A percentile compares a stretch with the other conserved stretches of the same genome.
Conservation (phyloP, 2,329 filamentous ascomycete species). For the Alternaria arbusti region DNA sequence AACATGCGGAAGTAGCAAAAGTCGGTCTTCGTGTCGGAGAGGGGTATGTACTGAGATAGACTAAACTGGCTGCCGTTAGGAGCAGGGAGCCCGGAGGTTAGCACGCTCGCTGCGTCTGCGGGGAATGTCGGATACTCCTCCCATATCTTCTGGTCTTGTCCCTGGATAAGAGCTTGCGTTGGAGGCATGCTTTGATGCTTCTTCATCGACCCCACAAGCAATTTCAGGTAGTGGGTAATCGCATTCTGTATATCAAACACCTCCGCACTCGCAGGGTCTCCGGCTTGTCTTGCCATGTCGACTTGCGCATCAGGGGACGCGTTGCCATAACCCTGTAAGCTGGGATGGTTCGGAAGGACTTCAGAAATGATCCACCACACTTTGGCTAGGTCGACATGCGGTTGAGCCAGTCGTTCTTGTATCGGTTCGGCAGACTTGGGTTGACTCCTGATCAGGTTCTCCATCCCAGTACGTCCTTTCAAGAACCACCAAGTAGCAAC, state of each 20-base stretch:
- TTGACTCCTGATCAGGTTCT: slow-evolving; percentile 71
- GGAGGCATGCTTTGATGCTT: slow-evolving; percentile 78
- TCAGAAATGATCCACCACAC: slow-evolving; percentile 75
- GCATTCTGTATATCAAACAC: slow-evolving; percentile 59
- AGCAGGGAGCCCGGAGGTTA: slow-evolving; percentile 53
- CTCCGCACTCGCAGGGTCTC: slow-evolving; percentile 54
- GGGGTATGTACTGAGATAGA: slow-evolving; percentile 72
- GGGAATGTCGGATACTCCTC: slow-evolving; percentile 76
- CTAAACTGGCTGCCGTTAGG: slow-evolving; percentile 53
- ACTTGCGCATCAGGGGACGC: slow-evolving; percentile 36
- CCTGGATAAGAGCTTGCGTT: slow-evolving; percentile 70
- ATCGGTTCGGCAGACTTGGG: slow-evolving; percentile 60
- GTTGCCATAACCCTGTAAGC: slow-evolving; percentile 33
- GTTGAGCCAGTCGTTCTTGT: slow-evolving; percentile 68
- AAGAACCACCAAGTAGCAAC: slow-evolving; percentile 90
- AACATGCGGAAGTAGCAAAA: slow-evolving; percentile 83
- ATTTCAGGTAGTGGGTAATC: slow-evolving; percentile 70
- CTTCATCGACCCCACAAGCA: slow-evolving; percentile 82
- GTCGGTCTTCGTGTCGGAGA: slow-evolving; percentile 74
- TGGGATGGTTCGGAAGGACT: slow-evolving; percentile 47
- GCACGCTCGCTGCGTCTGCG: slow-evolving; percentile 72
- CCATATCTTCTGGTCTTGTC: slow-evolving; percentile 83
- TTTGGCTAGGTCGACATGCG: slow-evolving; percentile 85
- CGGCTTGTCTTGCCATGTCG: slow-evolving; percentile 51
- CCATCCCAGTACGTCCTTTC: slow-evolving; percentile 77